Evolutionary conservation across 23 red algal species (phyloP), one percentile per base, ranked within the genome.

Genomic region (Cyanidiococcus yangmingshanensis): DNA sequence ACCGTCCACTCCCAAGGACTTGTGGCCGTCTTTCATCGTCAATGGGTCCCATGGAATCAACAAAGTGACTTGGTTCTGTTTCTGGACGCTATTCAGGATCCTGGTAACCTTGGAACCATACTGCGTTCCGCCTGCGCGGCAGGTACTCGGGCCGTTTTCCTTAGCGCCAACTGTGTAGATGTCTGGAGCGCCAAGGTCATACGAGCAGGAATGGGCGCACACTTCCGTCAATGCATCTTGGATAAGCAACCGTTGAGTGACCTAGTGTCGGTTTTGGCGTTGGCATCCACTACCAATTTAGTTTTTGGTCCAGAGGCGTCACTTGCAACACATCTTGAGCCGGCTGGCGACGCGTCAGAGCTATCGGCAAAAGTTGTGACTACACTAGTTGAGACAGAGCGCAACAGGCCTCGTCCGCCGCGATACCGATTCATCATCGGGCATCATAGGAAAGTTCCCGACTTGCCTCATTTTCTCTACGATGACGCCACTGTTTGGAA

Each of bases 151-250:
- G 79, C 67, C 1, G 81, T 98, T 32, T 57, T 85, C 34, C 39
- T 91, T 30, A 87, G 87, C 15, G 75, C 67, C 1, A 77, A 87
- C 15, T 91, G 85, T 39, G 89, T 85, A 12, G 94, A 98, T 82
- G 79, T 59, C 50, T 98, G 87, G 83, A 77, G 85, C 25, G 68
- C 85, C 16, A 98, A 98, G 81, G 89, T 81, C 34, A 45, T 98
- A 39, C 85, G 94, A 1, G 87, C 88, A 36, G 94, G 94, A 30
- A 98, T 98, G 94, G 94, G 94, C 27, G 88, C 88, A 37, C 94
- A 98, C 26, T 89, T 98, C 34, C 77, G 80, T 16, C 35, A 91
- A 51, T 86, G 85, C 7, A 77, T 91, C 54, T 39, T 59, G 12
- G 58, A 39, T 32, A 82, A 76, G 39, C 45, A 39, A 36, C 37